Conservation (phyloP, 441 rosid species). For the Macaranga tanarius region DNA sequence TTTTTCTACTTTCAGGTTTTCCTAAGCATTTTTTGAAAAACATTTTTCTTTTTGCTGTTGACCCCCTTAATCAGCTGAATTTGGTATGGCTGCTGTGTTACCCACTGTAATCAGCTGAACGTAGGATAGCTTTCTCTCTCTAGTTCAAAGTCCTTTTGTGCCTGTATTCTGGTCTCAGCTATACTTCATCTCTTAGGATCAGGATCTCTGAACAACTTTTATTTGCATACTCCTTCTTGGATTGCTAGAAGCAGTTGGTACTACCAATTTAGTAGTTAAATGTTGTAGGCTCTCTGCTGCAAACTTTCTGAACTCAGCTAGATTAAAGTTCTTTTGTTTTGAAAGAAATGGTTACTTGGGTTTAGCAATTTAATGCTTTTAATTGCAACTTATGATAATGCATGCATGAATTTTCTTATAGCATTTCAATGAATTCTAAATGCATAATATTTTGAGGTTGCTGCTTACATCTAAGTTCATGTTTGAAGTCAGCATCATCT, state of each 20-base stretch:
- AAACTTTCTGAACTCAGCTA: conserved; percentile 15
- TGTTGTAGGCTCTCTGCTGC: conserved; percentile 3
- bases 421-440: not conserved
- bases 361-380: not conserved
- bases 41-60: conserved; percentile 10
- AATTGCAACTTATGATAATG: not conserved
- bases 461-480: not conserved
- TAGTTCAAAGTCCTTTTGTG: conserved; percentile 12
- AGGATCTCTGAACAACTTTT: conserved; percentile 4
- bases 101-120: conserved; percentile 23
- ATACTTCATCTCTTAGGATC: conserved; percentile 11
- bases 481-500: not conserved
- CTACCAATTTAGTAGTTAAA: not conserved
- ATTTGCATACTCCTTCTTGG: not conserved
- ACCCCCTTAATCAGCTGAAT: conserved; percentile 26
- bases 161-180: conserved; percentile 10
- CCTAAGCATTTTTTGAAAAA: conserved; percentile 36
- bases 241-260: not conserved
- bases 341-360: not conserved
- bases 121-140: conserved; percentile 13
- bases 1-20: conserved; percentile 52
- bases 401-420: not conserved
- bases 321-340: conserved; percentile 8
- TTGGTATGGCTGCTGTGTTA: conserved; percentile 11
- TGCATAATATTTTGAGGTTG: not conserved